phyloP scores from a whole-genome alignment of 257 asterid species.

The Lantana camara region DNA sequence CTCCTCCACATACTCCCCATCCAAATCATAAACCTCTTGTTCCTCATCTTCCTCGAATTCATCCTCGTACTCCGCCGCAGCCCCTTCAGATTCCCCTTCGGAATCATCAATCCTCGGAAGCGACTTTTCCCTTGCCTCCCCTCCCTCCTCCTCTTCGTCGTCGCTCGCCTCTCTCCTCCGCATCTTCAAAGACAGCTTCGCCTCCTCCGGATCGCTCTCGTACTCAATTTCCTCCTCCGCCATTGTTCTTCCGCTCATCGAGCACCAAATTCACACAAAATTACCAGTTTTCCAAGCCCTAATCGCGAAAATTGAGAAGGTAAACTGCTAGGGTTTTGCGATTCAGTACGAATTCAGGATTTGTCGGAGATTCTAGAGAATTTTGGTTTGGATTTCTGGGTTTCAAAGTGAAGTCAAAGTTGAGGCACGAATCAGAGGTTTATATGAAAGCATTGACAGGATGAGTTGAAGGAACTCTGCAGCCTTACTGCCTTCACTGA shows the following conservation, averaged over 20 bases:
- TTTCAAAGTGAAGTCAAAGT: too few relatives aligned
- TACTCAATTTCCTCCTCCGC: conserved; percentile 71
- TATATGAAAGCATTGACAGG: too few relatives aligned
- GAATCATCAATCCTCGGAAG: conserved; percentile 56
- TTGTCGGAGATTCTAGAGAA: too few relatives aligned
- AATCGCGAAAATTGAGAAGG: not conserved
- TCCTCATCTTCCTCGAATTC: conserved; percentile 47
- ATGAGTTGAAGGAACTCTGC: too few relatives aligned
- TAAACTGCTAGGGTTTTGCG: conserved; percentile 20
- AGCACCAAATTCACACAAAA: conserved; percentile 21
- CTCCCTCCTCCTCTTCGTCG: conserved; percentile 73
- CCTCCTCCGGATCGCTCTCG: conserved; percentile 98
- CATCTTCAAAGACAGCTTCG: conserved; percentile 80
- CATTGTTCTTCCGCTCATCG: conserved; percentile 36
- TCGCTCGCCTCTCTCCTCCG: conserved; percentile 94
- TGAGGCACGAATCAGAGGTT: too few relatives aligned
- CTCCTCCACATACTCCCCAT: conserved; percentile 58
- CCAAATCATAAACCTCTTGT: conserved; percentile 47
- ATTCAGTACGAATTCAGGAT: too few relatives aligned
- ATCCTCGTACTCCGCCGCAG: conserved; percentile 56
- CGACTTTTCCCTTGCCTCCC: conserved; percentile 38
- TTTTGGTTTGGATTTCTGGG: too few relatives aligned
- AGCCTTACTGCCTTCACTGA: too few relatives aligned
- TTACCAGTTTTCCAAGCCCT: not conserved
- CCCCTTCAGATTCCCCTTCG: conserved; percentile 85